Evolutionary conservation across 768 basidiomycete species (phyloP).

Genomic region (Botryobasidium botryosum): DNA sequence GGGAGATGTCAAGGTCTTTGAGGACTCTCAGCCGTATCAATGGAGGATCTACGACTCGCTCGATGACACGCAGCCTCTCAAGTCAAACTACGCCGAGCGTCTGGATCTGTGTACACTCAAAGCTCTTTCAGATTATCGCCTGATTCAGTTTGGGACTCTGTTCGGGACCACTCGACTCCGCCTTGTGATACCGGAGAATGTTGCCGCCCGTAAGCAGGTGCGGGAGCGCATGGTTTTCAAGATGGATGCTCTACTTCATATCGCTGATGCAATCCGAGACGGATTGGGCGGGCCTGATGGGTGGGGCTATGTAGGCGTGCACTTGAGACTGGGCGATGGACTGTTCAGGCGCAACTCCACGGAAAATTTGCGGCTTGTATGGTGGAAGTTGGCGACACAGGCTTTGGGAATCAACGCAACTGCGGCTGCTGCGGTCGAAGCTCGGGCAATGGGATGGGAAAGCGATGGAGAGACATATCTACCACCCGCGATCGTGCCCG

Average conservation of each 20-base stretch:
- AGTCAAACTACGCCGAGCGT: conserved; percentile 15
- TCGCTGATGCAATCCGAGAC: conserved; percentile 29
- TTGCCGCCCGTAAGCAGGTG: conserved; percentile 28
- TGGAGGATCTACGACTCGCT: conserved; percentile 41
- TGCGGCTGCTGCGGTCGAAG: conserved; percentile 20
- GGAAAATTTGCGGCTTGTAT: conserved; percentile 31
- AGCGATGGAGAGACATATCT: neutral
- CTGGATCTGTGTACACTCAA: conserved; percentile 21
- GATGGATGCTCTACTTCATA: conserved; percentile 30
- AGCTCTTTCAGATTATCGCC: conserved; percentile 29
- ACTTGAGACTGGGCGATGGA: conserved; percentile 56
- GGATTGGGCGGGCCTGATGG: conserved; percentile 22
- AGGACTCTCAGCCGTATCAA: conserved; percentile 41
- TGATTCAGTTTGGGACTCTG: conserved; percentile 55
- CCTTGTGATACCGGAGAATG: conserved; percentile 27
- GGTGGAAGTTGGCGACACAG: conserved; percentile 38
- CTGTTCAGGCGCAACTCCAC: conserved; percentile 30
- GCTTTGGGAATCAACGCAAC: conserved; percentile 28
- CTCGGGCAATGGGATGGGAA: conserved; percentile 8
- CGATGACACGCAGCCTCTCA: conserved; percentile 12
- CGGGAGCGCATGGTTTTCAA: conserved; percentile 41
- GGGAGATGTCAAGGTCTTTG: conserved; percentile 31
- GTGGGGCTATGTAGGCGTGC: conserved; percentile 37
- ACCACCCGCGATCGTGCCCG: conserved; percentile 15
- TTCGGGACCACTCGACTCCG: conserved; percentile 60